These are phyloP conservation scores for Fusarium torreyae DNA, from an alignment of 2,329 filamentous ascomycete species.

Conservation along the genomic window DNA sequence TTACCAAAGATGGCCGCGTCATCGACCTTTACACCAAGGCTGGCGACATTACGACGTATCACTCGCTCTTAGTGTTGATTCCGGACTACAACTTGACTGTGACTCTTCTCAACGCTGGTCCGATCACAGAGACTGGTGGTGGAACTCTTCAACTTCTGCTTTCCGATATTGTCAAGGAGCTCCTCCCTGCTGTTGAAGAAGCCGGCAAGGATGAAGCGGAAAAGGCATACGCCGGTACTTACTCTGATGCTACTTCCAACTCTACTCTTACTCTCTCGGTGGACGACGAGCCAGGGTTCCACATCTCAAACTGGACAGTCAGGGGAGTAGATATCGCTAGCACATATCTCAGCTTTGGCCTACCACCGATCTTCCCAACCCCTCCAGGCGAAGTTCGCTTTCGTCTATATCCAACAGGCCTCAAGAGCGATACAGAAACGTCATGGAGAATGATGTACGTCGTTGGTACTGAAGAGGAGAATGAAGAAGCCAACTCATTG, in stretches of 20 bases:
- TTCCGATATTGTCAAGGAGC: not conserved
- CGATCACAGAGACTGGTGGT: not conserved
- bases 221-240: conserved; percentile 16
- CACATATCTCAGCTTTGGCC: conserved; percentile 4
- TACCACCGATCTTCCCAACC: conserved; percentile 3
- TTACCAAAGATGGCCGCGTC: conserved; percentile 26
- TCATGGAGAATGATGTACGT: conserved; percentile 19
- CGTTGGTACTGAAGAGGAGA: not conserved
- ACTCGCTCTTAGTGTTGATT: conserved; percentile 4
- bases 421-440: not conserved
- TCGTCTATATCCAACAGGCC: conserved; percentile 11
- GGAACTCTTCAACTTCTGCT: conserved; percentile 2
- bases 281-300: conserved; percentile 17
- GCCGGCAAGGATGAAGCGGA: conserved; percentile 20
- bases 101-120: conserved; percentile 5
- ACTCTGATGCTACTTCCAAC: conserved; percentile 1
- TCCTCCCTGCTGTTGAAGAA: conserved; percentile 15
- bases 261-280: not conserved
- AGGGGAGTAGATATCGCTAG: conserved; percentile 15
- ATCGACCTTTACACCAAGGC: conserved; percentile 35
- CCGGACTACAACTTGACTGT: conserved; percentile 24
- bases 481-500: not conserved
- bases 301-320: conserved; percentile 24
- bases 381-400: conserved; percentile 14
- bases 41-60: conserved; percentile 15